phyloP scores from a whole-genome alignment of 1,139 yeast species.

The Lizanozyma gosingica region DNA sequence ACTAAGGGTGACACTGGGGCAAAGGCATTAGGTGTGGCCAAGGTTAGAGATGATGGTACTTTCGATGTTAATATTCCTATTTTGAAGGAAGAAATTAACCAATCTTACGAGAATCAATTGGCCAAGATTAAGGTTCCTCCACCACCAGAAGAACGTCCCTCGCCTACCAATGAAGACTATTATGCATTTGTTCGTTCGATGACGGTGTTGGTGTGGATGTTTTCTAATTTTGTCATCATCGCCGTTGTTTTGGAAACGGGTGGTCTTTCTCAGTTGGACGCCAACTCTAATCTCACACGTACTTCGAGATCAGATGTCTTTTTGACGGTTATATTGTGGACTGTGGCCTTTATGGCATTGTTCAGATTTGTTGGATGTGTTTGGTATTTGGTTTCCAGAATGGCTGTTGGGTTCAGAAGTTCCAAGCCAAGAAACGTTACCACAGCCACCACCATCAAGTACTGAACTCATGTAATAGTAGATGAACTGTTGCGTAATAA shows the following conservation, averaged over 20 bases:
- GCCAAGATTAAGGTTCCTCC: conserved; percentile 47
- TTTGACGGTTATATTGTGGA: conserved; percentile 69
- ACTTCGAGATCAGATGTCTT: conserved; percentile 34
- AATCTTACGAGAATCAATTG: conserved; percentile 51
- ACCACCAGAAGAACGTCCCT: conserved; percentile 27
- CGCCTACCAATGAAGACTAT: conserved; percentile 48
- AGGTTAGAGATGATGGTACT: conserved; percentile 43
- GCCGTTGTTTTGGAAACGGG: conserved; percentile 69
- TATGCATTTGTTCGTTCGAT: conserved; percentile 75
- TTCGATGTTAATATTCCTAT: conserved; percentile 67
- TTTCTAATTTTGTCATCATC: conserved; percentile 61
- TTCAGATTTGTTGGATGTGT: conserved; percentile 65
- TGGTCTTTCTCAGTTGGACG: conserved; percentile 37
- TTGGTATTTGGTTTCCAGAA: conserved; percentile 42
- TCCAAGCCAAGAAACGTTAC: background rate
- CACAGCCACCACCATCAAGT: background rate
- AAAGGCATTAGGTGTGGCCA: conserved; percentile 57
- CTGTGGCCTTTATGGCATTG: conserved; percentile 72
- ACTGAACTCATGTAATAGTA: no score
- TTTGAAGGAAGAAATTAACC: conserved; percentile 50
- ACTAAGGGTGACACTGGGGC: conserved; percentile 64
- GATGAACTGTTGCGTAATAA: no score
- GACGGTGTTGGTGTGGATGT: conserved; percentile 73
- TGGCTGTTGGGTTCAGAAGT: conserved; percentile 7
- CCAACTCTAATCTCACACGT: conserved; percentile 10